Evolutionary conservation across 345 rosid species (phyloP).

Genomic region (Bruguiera parviflora): DNA sequence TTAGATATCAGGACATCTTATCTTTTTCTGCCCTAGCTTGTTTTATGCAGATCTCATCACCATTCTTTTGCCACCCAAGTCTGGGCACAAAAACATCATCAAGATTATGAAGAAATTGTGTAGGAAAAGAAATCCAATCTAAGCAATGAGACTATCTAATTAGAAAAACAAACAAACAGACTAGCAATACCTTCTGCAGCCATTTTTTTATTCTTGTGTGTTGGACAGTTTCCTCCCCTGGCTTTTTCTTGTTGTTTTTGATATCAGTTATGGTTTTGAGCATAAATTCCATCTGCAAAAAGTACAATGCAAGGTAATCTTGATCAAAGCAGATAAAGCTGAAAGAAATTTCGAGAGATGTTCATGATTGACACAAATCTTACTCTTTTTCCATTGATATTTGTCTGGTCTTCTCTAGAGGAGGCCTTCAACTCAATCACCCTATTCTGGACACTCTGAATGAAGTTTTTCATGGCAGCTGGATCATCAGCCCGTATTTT

Average conservation of each 20-base stretch:
- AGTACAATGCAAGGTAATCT: slow-evolving; percentile 10
- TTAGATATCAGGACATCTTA: neutral
- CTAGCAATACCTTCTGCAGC: slow-evolving; percentile 73
- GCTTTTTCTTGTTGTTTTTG: slow-evolving; percentile 81
- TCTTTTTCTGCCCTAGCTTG: neutral
- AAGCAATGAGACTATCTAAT: neutral
- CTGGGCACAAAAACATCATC: too few relatives aligned
- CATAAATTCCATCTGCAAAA: slow-evolving; percentile 87
- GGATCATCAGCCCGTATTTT: slow-evolving; percentile 92
- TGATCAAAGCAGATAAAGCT: slow-evolving; percentile 3
- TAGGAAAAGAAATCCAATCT: neutral
- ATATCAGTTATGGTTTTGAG: slow-evolving; percentile 87
- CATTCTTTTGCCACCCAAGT: neutral
- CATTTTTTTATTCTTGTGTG: slow-evolving; percentile 83
- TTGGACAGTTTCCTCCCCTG: slow-evolving; percentile 62
- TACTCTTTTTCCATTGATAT: slow-evolving; percentile 58
- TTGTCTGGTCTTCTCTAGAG: slow-evolving; percentile 35
- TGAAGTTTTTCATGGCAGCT: slow-evolving; percentile 73
- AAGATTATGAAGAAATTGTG: neutral
- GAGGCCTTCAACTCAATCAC: slow-evolving; percentile 65
- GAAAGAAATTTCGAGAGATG: slow-evolving; percentile 4
- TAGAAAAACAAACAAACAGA: neutral
- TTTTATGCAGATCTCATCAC: neutral
- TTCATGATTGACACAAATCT: slow-evolving; percentile 12
- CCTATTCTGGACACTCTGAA: slow-evolving; percentile 68